These are phyloP conservation scores for Globisporangium viniferum DNA, from an alignment of 352 stramenopile species.

Conservation along the genomic window DNA sequence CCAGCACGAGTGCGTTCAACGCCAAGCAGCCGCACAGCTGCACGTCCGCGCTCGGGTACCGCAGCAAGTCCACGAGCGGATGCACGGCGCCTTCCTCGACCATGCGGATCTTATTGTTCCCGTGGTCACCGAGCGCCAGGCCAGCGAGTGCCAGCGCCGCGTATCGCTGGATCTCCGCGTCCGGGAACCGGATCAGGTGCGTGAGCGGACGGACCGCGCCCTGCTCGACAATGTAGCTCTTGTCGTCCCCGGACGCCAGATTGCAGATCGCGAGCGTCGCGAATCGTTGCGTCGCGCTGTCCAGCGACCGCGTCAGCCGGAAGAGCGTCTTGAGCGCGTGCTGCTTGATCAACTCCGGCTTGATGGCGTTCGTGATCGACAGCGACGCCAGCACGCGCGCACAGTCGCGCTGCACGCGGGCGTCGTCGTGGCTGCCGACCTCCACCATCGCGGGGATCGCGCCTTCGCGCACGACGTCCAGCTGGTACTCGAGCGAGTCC, in stretches of 20 bases:
- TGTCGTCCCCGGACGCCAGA: slow-evolving; percentile 77
- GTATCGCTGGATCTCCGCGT: slow-evolving; percentile 95
- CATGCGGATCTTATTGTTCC: slow-evolving; percentile 91
- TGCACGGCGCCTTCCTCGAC: slow-evolving; percentile 91
- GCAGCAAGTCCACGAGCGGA: slow-evolving; percentile 90
- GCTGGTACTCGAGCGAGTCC: slow-evolving; percentile 88
- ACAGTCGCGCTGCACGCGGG: slow-evolving; percentile 92
- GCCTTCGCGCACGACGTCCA: slow-evolving; percentile 87
- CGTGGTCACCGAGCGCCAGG: slow-evolving; percentile 89
- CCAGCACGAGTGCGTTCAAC: slow-evolving; percentile 89
- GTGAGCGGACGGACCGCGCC: slow-evolving; percentile 91
- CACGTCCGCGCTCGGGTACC: slow-evolving; percentile 93
- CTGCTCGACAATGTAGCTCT: slow-evolving; percentile 89
- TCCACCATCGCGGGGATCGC: slow-evolving; percentile 78
- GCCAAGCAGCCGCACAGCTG: slow-evolving; percentile 91
- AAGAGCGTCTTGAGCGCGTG: slow-evolving; percentile 88
- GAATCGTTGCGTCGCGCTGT: slow-evolving; percentile 93
- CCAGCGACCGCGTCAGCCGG: slow-evolving; percentile 90
- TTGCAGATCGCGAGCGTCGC: slow-evolving; percentile 95
- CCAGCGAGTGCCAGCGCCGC: slow-evolving; percentile 90
- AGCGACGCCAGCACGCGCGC: slow-evolving; percentile 91
- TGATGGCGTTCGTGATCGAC: slow-evolving; percentile 81
- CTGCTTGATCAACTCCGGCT: slow-evolving; percentile 83
- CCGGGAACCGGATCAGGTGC: slow-evolving; percentile 93
- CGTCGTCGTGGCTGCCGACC: slow-evolving; percentile 77